Base-by-base conservation (phyloP, 2,329 filamentous ascomycete genomes). In the Xylariaceae sp. region DNA sequence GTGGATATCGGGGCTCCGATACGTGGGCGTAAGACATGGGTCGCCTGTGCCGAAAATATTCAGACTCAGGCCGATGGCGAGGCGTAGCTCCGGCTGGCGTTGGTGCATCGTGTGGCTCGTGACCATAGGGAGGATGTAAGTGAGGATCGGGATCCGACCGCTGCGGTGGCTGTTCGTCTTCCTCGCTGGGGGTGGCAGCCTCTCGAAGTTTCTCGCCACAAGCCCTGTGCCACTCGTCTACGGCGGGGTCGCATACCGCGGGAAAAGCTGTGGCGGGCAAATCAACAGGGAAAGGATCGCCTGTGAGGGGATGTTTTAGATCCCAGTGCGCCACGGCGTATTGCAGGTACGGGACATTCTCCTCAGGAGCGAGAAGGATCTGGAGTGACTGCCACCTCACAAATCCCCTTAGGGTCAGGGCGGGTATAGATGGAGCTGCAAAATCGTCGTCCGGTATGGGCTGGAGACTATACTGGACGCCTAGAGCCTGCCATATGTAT, bases 361-460 rank as follows among this genome's bases (percentile, higher is more conserved):
- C 89, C 62, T 94, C 87, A 0, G 94, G 94, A 1, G 86, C 88
- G 1, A 97, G 80, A 34, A 97, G 76, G 19, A 96, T 80, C 72
- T 97, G 90, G 51, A 97, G 88, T 0, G 89, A 90, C 74, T 96
- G 87, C 92, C 92, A 99, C 68, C 89, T 85, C 41, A 92, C 88
- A 70, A 95, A 99, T 39, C 94, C 94, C 65, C 84, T 82, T 0
- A 80, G 77, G 34, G 92, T 95, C 52, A 99, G 74, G 13, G 91
- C 89, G 0, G 94, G 94, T 40, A 96, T 80, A 0, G 81, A 84
- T 0, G 92, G 94, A 0, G 85, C 76, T 3, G 80, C 80, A 68
- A 88, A 96, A 58, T 89, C 82, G 63, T 85, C 80, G 37, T 83
- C 80, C 45, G 83, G 82, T 1, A 89, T 89, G 62, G 95, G 88